Evolutionary conservation across 129 eudicot genomes (phyloP), one percentile per base, ranked within the genome.

Genomic region (Dittrichia graveolens): DNA sequence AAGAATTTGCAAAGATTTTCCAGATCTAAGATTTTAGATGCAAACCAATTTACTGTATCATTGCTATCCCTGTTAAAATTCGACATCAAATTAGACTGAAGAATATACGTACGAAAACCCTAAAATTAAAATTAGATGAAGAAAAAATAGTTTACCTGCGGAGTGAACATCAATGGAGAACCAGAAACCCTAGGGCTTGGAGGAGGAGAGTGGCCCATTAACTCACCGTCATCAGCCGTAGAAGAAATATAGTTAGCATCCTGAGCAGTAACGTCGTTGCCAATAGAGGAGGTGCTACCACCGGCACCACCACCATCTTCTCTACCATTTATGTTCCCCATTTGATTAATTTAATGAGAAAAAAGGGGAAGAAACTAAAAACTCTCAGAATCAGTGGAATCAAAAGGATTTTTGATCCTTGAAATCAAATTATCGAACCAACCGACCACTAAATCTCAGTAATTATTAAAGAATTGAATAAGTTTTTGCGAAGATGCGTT

Each of bases 261-360:
- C 43, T 62, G 77, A 63, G 84, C 82, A 73, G 67, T 71, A 72
- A 80, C 86, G 54, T 79, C 85, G 56, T 74, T 64, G 41, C 85
- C 90, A 12, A 65, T 73, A n/a, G 92, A 82, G 55, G 80, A 76
- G 74, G 71, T 75, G 54, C 80, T 75, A 61, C 82, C 77, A 65
- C 64, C 85, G 65, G 53, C 80, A 47, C 71, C 87, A n/a, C 56
- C 83, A 62, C 78, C 92, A 7, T 93, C 95, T 85, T 93, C 98
- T 88, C 98, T 93, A 42, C 92, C 96, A 82, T 84, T 93, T 24
- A 78, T 88, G 81, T 92, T 92, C 61, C 98, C 98, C 98, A 92
- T 92, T 61, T 47, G 35, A 56, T 7, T 54, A 44, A 72, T 41
- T 15, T 31, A 44, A 55, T 43, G 14, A 9, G 5, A 35, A 52